Evolutionary conservation across 202 grass and related monocot genomes (phyloP).

Genomic region (Cymbopogon flexuosus): DNA sequence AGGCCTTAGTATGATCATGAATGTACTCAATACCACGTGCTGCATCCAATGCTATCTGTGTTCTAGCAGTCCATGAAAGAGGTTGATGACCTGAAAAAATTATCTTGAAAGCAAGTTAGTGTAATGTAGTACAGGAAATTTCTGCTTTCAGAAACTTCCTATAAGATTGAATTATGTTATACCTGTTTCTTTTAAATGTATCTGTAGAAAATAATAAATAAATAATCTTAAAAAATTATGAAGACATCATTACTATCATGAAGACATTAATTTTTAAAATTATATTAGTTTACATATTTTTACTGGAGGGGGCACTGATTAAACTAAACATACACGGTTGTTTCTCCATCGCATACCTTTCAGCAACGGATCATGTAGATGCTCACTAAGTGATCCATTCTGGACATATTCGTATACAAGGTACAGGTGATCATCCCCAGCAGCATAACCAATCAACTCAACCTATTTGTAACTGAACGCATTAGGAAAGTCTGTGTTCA

Average conservation of each 20-base stretch:
- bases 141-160: not conserved
- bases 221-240: no score
- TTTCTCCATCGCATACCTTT: constrained; percentile 41
- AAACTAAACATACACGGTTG: not conserved
- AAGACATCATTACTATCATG: no score
- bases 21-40: constrained; percentile 74
- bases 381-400: constrained; percentile 64
- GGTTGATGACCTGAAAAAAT: constrained; percentile 43
- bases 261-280: not conserved
- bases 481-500: not conserved
- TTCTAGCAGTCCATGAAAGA: constrained; percentile 72
- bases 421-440: constrained; percentile 61
- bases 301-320: not conserved
- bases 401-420: constrained; percentile 68
- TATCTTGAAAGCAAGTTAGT: not conserved
- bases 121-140: not conserved
- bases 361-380: constrained; percentile 67
- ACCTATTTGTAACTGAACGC: constrained; percentile 39
- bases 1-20: constrained; percentile 72
- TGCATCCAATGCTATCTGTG: constrained; percentile 59
- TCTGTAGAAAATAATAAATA: not conserved
- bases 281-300: not conserved
- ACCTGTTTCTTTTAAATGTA: not conserved
- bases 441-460: constrained; percentile 66
- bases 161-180: not conserved